Conservation (phyloP, 495 filamentous ascomycete genomes). For the Cercophora samala region DNA sequence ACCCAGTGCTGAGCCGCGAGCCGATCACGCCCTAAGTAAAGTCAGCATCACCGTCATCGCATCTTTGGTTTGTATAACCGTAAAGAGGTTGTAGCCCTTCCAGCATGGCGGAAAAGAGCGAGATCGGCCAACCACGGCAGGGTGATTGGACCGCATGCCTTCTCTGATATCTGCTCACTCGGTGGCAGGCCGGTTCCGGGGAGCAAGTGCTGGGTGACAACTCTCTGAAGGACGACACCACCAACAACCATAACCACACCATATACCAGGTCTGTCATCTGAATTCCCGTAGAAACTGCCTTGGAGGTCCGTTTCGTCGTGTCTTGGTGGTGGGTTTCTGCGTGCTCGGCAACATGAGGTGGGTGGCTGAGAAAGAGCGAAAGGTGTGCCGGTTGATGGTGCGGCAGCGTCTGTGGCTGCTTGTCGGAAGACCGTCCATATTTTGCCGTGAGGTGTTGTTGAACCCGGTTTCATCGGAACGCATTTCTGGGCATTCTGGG, state of each 20-base stretch:
- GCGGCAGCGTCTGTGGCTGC: not conserved
- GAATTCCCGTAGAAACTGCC: not conserved
- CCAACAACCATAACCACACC: not conserved
- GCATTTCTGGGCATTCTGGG: conserved; percentile 2
- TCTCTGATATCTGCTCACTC: not conserved
- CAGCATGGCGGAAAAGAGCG: not conserved
- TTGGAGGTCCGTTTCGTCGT: not conserved
- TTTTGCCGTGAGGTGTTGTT: not conserved
- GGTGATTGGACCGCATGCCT: not conserved
- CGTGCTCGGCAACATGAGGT: not conserved
- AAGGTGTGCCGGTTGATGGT: not conserved
- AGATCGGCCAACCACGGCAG: conserved; percentile 1
- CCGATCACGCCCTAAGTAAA: too few species aligned
- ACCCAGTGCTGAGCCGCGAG: too few species aligned
- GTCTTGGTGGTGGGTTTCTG: not conserved
- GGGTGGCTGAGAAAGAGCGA: not conserved
- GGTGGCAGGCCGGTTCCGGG: conserved; percentile 2
- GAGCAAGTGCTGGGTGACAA: not conserved
- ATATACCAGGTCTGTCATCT: not conserved
- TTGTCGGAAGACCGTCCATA: not conserved
- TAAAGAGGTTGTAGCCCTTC: not conserved
- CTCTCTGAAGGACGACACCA: not conserved
- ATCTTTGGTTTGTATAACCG: not conserved
- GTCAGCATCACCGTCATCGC: not conserved
- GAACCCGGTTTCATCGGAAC: not conserved